Evolutionary conservation across 805 yeast genomes (phyloP).

Genomic region (Myxozyma mucilagina): DNA sequence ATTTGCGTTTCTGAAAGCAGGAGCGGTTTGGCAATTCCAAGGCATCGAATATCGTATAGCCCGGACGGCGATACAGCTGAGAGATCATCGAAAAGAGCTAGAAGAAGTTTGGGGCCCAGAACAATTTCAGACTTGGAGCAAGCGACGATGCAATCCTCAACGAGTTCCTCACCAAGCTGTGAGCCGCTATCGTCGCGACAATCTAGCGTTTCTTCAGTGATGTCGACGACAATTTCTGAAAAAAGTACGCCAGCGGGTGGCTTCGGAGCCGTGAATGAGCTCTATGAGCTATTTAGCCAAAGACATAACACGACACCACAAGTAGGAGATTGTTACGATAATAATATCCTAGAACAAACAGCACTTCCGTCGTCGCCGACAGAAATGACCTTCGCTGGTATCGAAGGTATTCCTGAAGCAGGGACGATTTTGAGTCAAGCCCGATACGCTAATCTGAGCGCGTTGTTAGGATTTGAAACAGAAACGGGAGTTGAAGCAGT

Average conservation of each 20-base stretch:
- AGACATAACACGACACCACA: background rate
- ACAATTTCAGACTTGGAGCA: too few species aligned
- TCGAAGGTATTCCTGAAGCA: background rate
- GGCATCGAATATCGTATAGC: background rate
- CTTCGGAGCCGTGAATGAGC: background rate
- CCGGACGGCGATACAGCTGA: too few species aligned
- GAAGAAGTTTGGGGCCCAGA: too few species aligned
- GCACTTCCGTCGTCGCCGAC: background rate
- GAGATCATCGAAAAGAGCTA: too few species aligned
- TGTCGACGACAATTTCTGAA: background rate
- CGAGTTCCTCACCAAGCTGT: slow-evolving; percentile 1
- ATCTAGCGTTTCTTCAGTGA: slow-evolving; percentile 4
- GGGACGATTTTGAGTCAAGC: background rate
- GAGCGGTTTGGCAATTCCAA: background rate
- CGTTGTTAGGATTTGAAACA: background rate
- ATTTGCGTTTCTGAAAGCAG: background rate
- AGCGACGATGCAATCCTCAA: background rate
- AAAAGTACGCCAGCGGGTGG: background rate
- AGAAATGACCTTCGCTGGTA: background rate
- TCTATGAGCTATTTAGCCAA: background rate
- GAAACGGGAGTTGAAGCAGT: background rate
- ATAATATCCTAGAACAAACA: background rate
- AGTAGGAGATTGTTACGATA: background rate
- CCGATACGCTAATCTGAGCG: background rate
- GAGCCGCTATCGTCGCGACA: slow-evolving; percentile 1